These are phyloP conservation scores for Mallotus japonicus DNA, from an alignment of 441 rosid genomes.

Conservation along the genomic window DNA sequence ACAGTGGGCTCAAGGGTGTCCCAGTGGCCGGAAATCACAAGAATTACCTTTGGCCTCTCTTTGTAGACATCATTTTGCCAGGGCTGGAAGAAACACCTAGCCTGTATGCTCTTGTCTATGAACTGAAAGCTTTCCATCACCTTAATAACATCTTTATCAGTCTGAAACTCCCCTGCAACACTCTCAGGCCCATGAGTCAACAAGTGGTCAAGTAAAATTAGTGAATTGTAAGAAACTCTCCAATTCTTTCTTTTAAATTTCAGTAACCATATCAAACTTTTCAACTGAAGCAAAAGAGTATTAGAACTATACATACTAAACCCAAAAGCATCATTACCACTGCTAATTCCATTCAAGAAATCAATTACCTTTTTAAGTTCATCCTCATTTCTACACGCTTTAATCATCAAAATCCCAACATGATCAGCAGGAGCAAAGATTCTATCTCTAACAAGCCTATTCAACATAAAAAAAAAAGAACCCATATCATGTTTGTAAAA, in stretches of 20 bases:
- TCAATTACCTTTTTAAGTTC: constrained; percentile 46
- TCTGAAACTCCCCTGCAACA: constrained; percentile 69
- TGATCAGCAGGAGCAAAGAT: constrained; percentile 41
- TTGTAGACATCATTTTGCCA: constrained; percentile 44
- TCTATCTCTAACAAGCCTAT: constrained; percentile 43
- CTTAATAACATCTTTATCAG: constrained; percentile 48
- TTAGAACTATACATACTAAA: constrained; percentile 53
- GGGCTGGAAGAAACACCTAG: constrained; percentile 63
- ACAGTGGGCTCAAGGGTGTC: constrained; percentile 73
- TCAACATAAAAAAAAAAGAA: constrained; percentile 44
- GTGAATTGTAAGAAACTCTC: constrained; percentile 75
- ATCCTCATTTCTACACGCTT: constrained; percentile 42
- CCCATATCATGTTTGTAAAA: constrained; percentile 48
- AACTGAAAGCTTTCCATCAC: constrained; percentile 63
- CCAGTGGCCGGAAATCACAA: constrained; percentile 89
- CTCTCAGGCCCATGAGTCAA: constrained; percentile 96
- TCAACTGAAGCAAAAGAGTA: constrained; percentile 53
- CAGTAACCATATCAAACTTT: constrained; percentile 50
- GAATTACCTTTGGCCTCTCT: constrained; percentile 60
- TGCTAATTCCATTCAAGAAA: constrained; percentile 35
- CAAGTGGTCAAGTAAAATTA: constrained; percentile 69
- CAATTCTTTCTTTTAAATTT: constrained; percentile 72
- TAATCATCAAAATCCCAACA: constrained; percentile 56
- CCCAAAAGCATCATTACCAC: constrained; percentile 29
- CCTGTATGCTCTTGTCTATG: constrained; percentile 56